Percentiles rank a stretch among this genome's conserved stretches.
These are phyloP conservation scores for Paramecium caudatum DNA, from an alignment of 73 alveolate species.

Conservation along the genomic window DNA sequence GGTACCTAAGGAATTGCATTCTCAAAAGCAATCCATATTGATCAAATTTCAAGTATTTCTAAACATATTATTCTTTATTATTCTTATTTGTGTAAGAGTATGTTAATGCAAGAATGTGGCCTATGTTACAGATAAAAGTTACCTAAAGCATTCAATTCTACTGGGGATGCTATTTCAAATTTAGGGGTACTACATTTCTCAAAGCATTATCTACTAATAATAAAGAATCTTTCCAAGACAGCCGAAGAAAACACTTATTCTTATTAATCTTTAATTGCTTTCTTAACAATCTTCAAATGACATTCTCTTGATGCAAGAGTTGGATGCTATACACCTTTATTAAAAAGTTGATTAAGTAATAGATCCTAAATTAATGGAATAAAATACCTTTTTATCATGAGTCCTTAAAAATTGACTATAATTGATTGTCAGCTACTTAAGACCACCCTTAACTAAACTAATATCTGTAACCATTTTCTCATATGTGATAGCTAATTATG, in stretches of 20 bases:
- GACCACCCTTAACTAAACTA: not conserved
- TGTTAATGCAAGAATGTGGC: constrained; percentile 30
- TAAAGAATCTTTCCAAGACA: constrained; percentile 58
- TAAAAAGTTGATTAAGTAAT: constrained; percentile 29
- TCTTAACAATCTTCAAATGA: constrained; percentile 41
- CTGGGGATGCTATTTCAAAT: not conserved
- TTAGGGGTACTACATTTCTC: constrained; percentile 9
- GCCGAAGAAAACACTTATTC: constrained; percentile 26
- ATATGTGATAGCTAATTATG: constrained; percentile 33
- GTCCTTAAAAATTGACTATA: constrained; percentile 13
- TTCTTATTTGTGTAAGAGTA: constrained; percentile 12
- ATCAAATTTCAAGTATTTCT: constrained; percentile 22
- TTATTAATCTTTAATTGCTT: constrained; percentile 18
- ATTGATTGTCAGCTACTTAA: constrained; percentile 29
- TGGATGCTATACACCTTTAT: not conserved
- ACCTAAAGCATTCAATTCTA: constrained; percentile 34
- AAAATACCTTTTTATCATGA: constrained; percentile 31
- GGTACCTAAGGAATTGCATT: constrained; percentile 13
- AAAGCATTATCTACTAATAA: constrained; percentile 20
- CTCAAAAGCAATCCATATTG: constrained; percentile 4
- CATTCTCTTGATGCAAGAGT: constrained; percentile 51
- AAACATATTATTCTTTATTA: constrained; percentile 38
- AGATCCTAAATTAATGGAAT: constrained; percentile 29
- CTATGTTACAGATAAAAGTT: not conserved
- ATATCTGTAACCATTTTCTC: constrained; percentile 34